Base-by-base conservation (phyloP, 2,329 filamentous ascomycete species). In the Dactylonectria estremocensis region DNA sequence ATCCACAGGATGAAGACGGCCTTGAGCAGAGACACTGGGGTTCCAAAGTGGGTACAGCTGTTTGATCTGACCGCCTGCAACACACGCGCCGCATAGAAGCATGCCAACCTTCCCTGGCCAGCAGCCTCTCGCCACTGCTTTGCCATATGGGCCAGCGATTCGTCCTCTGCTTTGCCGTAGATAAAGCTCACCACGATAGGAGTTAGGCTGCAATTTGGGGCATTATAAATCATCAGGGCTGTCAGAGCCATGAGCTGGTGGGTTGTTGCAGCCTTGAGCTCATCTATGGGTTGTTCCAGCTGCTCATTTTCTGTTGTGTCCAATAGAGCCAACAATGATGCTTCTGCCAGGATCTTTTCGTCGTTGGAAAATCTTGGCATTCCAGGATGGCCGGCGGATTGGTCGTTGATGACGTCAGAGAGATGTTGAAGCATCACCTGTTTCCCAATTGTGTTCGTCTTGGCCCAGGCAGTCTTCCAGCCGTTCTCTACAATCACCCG, bases 61-160 rank as follows among this genome's bases (percentile, higher is more conserved):
- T 59, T 67, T 1, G 60, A 68, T 1, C 60, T 64, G 2, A 69
- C 64, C 0, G 53, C 24, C 1, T 69, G 55, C 2, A 69, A 35
- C 11, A 69, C 64, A 2, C 67, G 40, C 4, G 67, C 22, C 1
- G 61, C 67, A n/a, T 68, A 61, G 33, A 68, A 68, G 33, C 67
- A 69, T 11, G 60, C 67, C 0, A 69, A 37, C 16, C 67, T 65
- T 28, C 65, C 65, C 48, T 69, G 65, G 2, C 59, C 37, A 8
- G 60, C 24, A 1, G 35, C 16, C 0, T 1, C 57, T 11, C 33
- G 59, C 65, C 65, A 69, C 11, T 53, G 24, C 13, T 68, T 61
- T 0, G 37, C 8, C 1, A 68, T 50, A 22, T 58, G 52, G 3
- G 3, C 9, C 67, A 65, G 65, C 28, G 52, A 33, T 10, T 45